Evolutionary conservation across 306 rosid species (phyloP), one percentile per base, ranked within the genome.

Genomic region (Astragalus membranaceus): DNA sequence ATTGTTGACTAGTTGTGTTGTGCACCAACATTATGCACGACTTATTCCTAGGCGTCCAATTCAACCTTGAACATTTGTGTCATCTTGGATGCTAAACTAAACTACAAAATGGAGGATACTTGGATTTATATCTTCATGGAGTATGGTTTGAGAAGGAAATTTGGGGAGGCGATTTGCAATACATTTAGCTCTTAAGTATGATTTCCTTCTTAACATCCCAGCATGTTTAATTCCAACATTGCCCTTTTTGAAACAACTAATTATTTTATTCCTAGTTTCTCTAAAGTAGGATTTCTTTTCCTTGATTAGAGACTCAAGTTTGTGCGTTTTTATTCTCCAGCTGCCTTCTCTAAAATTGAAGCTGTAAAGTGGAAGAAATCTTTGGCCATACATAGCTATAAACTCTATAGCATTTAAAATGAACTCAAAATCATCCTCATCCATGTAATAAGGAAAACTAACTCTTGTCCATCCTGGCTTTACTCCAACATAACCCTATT

Each of bases 391-490:
- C 16, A 30, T 64, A 16, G 89, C 89, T 67, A 88, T 26, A 75
- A 88, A 92, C 58, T 92, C 92, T 74, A 92, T 43, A 5, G 95
- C 90, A 26, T 52, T 61, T 72, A 87, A 58, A 78, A 86, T 85
- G 86, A 86, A 89, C 68, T 89, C 95, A 37, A 89, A 83, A 13
- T 87, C 92, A 26, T 85, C 88, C 10, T 76, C 74, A 0, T 84
- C 75, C 84, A 86, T 85, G 83, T 87, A 89, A 82, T 89, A 89
- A 12, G 96, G 96, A 68, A 92, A 88, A 65, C 95, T 89, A 54
- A 92, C 78, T 75, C 96, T 79, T 2, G 91, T 88, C 98, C 98
- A 92, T 74, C 96, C 96, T 0, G 98, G 96, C 79, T 86, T 89
- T 3, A 77, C 67, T 65, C 98, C 96, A 4, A 76, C 76, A 52